Percentiles rank a stretch among this genome's conserved stretches.
phyloP scores from a whole-genome alignment of 129 eudicot species.

The Scalesia atractyloides region DNA sequence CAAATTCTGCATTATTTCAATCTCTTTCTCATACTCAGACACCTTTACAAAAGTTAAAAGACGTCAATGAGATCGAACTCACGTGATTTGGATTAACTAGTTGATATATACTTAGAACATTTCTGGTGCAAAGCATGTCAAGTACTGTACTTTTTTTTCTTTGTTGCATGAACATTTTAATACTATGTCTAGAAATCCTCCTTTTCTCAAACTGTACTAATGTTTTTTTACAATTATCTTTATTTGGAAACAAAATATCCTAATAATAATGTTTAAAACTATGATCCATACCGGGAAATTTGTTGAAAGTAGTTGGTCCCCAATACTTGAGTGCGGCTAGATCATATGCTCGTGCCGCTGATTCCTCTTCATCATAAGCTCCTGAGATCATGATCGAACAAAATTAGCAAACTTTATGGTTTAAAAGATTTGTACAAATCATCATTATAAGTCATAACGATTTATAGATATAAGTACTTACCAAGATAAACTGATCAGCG shows the following conservation, averaged over 20 bases:
- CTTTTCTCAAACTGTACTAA: too few species aligned
- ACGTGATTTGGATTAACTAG: not conserved
- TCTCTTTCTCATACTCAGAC: conserved; percentile 63
- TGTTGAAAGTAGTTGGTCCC: conserved; percentile 80
- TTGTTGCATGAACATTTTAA: too few species aligned
- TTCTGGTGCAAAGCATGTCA: not conserved
- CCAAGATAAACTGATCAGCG: conserved; percentile 79
- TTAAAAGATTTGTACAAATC: not conserved
- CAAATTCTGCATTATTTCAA: conserved; percentile 66
- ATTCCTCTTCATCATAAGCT: conserved; percentile 89
- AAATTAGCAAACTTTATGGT: conserved; percentile 9
- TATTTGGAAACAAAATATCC: not conserved
- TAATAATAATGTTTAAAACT: not conserved
- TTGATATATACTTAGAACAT: not conserved
- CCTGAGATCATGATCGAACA: conserved; percentile 40
- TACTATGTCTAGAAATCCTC: too few species aligned
- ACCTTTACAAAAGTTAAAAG: conserved; percentile 45
- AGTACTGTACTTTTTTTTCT: too few species aligned
- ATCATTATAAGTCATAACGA: not conserved
- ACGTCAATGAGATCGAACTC: not conserved
- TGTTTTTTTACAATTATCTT: too few species aligned
- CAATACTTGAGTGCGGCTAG: conserved; percentile 86
- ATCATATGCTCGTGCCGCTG: conserved; percentile 89
- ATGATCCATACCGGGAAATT: conserved; percentile 60
- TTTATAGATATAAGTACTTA: conserved; percentile 34